Conservation (phyloP, 306 rosid genomes). For the Cercis canadensis region DNA sequence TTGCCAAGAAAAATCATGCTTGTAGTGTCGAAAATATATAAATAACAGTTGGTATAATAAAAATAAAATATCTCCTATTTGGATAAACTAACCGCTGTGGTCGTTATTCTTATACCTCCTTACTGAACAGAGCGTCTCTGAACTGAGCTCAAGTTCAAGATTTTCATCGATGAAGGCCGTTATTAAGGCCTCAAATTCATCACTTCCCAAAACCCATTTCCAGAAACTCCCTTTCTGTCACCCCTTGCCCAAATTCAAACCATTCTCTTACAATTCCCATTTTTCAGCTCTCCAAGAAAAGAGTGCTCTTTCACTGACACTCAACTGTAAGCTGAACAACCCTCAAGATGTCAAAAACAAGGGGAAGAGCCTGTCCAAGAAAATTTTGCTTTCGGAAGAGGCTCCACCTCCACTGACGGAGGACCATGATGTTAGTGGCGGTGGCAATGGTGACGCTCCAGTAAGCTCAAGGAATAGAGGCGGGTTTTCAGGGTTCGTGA, state of each 20-base stretch:
- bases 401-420: constrained; percentile 64
- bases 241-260: constrained; percentile 46
- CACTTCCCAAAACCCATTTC: constrained; percentile 48
- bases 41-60: neutral
- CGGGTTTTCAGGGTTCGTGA: constrained; percentile 47
- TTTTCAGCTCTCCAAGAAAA: constrained; percentile 19
- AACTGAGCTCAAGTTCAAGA: neutral
- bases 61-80: constrained; percentile 23
- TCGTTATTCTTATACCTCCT: constrained; percentile 40
- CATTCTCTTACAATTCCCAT: constrained; percentile 32
- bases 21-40: no score
- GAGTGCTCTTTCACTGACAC: constrained; percentile 39
- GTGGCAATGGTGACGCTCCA: constrained; percentile 38
- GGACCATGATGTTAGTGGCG: constrained; percentile 38
- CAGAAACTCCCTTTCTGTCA: constrained; percentile 44
- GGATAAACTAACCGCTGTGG: constrained; percentile 70
- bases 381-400: constrained; percentile 75
- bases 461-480: constrained; percentile 44
- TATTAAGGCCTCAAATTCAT: constrained; percentile 47
- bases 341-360: constrained; percentile 57
- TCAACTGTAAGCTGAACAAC: constrained; percentile 54
- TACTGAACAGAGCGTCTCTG: constrained; percentile 11
- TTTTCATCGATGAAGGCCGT: constrained; percentile 54
- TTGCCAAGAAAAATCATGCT: no score
- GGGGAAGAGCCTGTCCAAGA: constrained; percentile 47